Conservation (phyloP, 345 rosid genomes). For the Eucalyptus grandis region DNA sequence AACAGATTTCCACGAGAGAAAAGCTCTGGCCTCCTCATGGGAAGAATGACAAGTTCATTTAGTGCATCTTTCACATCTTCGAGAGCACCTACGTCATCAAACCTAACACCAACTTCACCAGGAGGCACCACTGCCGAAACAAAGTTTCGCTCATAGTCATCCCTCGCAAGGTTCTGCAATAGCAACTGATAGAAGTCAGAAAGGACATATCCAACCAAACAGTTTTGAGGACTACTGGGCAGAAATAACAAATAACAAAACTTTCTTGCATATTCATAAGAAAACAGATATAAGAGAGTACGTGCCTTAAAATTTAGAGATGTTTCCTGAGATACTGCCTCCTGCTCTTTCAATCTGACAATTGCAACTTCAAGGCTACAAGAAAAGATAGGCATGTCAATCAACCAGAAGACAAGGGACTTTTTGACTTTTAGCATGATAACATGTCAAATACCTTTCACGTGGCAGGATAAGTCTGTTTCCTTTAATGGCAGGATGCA, state of each 20-base stretch:
- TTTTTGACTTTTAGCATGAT: background rate
- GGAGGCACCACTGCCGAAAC: slow-evolving; percentile 91
- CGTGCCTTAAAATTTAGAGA: slow-evolving; percentile 72
- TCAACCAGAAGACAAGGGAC: background rate
- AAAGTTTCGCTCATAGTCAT: slow-evolving; percentile 82
- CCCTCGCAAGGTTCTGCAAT: slow-evolving; percentile 76
- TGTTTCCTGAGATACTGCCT: slow-evolving; percentile 50
- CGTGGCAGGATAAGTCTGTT: slow-evolving; percentile 62
- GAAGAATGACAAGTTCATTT: slow-evolving; percentile 96
- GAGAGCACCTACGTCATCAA: slow-evolving; percentile 93
- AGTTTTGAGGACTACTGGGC: background rate
- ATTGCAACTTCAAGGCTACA: slow-evolving; percentile 85
- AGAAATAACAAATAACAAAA: background rate
- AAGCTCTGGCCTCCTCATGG: slow-evolving; percentile 95
- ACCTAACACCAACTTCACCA: slow-evolving; percentile 86
- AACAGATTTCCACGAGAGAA: slow-evolving; percentile 85
- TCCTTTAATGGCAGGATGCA: slow-evolving; percentile 53
- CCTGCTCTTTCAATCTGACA: slow-evolving; percentile 74
- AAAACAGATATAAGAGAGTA: background rate
- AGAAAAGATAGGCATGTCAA: slow-evolving; percentile 10
- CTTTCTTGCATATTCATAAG: background rate
- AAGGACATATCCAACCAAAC: background rate
- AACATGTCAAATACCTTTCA: slow-evolving; percentile 43
- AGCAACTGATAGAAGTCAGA: slow-evolving; percentile 4
- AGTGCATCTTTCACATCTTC: slow-evolving; percentile 91